These are phyloP conservation scores for Cercophora scortea DNA, from an alignment of 495 filamentous ascomycete species.

Conservation along the genomic window DNA sequence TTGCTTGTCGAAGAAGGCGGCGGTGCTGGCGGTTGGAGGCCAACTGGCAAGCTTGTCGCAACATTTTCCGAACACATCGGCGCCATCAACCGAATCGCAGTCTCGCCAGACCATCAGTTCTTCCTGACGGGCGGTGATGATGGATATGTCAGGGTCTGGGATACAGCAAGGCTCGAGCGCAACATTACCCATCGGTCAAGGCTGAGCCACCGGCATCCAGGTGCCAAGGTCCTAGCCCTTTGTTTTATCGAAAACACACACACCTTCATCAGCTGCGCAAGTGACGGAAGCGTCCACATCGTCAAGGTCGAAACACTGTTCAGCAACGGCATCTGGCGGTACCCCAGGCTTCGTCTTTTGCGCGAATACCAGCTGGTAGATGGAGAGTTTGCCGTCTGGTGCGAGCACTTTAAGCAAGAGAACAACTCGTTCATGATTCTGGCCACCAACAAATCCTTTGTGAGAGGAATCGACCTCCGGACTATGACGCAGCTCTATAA, in stretches of 20 bases:
- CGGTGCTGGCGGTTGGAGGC: constrained; percentile 52
- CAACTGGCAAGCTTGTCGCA: constrained; percentile 74
- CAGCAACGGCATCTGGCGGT: constrained; percentile 52
- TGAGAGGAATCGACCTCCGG: constrained; percentile 80
- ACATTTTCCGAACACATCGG: constrained; percentile 82
- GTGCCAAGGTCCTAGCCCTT: constrained; percentile 66
- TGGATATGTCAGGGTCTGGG: constrained; percentile 88
- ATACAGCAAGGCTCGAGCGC: constrained; percentile 77
- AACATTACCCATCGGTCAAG: constrained; percentile 81
- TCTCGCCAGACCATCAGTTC: constrained; percentile 87
- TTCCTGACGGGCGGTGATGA: constrained; percentile 94
- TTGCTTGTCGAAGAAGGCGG: constrained; percentile 39
- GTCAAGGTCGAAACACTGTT: constrained; percentile 74
- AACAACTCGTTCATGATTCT: constrained; percentile 71
- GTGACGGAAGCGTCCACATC: constrained; percentile 84
- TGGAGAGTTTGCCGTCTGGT: constrained; percentile 78
- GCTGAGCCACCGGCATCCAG: constrained; percentile 73
- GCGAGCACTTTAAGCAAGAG: constrained; percentile 84
- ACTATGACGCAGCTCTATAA: constrained; percentile 77
- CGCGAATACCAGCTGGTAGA: constrained; percentile 72
- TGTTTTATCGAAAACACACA: constrained; percentile 93
- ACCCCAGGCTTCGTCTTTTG: constrained; percentile 67
- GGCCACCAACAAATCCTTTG: constrained; percentile 75
- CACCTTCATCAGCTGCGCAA: constrained; percentile 81
- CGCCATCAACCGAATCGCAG: constrained; percentile 71